Evolutionary conservation across 345 rosid species (phyloP).

Genomic region (Melastoma malabathricum): DNA sequence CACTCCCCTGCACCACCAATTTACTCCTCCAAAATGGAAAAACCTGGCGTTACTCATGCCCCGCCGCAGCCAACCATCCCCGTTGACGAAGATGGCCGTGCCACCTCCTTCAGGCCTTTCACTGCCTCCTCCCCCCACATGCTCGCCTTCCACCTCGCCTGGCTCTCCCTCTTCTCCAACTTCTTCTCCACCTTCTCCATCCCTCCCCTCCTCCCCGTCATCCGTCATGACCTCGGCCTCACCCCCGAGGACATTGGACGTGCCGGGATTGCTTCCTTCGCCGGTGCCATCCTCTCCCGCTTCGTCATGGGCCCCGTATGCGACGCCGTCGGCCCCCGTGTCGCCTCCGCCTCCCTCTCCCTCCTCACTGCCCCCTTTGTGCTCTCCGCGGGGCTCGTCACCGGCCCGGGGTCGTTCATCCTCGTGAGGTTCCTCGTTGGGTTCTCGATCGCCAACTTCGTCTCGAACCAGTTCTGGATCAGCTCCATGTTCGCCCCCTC

Average conservation of each 20-base stretch:
- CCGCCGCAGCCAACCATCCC: conserved; percentile 8
- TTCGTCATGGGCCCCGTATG: conserved; percentile 77
- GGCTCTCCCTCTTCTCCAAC: conserved; percentile 78
- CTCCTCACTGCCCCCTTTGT: conserved; percentile 51
- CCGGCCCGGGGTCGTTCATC: conserved; percentile 41
- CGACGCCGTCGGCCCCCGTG: conserved; percentile 57
- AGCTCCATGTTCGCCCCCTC: conserved; percentile 63
- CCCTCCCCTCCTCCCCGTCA: conserved; percentile 67
- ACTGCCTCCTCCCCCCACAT: conserved; percentile 54
- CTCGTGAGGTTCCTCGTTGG: conserved; percentile 55
- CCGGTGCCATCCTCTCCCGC: conserved; percentile 75
- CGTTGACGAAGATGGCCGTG: conserved; percentile 38
- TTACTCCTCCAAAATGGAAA: conserved; percentile 4
- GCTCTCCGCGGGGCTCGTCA: conserved; percentile 33
- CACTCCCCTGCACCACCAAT: not conserved
- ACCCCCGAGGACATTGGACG: conserved; percentile 30
- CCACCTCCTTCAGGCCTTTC: conserved; percentile 47
- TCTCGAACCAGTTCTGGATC: conserved; percentile 90
- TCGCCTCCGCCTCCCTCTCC: conserved; percentile 56
- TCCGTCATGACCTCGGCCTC: conserved; percentile 48
- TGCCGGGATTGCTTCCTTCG: conserved; percentile 64
- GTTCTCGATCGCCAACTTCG: conserved; percentile 65
- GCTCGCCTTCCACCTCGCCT: conserved; percentile 69
- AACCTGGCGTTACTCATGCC: not conserved
- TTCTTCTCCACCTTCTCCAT: conserved; percentile 85